phyloP scores from a whole-genome alignment of 164 flowering plant genomes.

The Annona squamosa region DNA sequence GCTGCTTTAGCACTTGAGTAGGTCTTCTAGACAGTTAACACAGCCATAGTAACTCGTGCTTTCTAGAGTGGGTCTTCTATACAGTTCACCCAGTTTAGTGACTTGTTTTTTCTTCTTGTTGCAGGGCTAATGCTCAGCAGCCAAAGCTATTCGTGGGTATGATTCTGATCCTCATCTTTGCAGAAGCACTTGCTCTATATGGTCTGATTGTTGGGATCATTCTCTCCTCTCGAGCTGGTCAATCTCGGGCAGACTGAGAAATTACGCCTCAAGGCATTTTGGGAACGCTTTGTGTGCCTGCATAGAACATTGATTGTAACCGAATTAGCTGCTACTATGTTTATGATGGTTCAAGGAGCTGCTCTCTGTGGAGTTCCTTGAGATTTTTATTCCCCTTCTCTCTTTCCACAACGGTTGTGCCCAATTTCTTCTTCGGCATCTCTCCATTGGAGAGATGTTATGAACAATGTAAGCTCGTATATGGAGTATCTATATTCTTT shows the following conservation, averaged over 20 bases:
- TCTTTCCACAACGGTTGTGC: neutral
- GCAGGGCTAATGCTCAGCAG: conserved; percentile 61
- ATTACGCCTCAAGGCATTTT: neutral
- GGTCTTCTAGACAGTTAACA: neutral
- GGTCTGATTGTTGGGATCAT: conserved; percentile 37
- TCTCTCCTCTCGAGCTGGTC: conserved; percentile 59
- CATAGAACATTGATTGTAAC: neutral
- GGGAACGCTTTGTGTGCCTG: neutral
- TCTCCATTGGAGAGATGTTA: neutral
- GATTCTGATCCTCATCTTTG: conserved; percentile 36
- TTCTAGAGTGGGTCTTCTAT: neutral
- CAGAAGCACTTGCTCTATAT: conserved; percentile 37
- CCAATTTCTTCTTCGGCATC: neutral
- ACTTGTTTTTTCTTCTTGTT: conserved; percentile 8
- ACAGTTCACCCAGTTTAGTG: neutral
- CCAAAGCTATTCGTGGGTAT: conserved; percentile 50
- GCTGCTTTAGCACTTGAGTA: neutral
- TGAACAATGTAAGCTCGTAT: neutral
- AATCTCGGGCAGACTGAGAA: conserved; percentile 45
- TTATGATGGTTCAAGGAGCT: conserved; percentile 1
- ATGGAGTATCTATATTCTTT: neutral
- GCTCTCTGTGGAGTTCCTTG: neutral
- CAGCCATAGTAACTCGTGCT: neutral
- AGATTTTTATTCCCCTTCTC: neutral
- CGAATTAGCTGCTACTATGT: neutral